Conservation (phyloP, 345 rosid genomes). For the Gossypium mustelinum region DNA sequence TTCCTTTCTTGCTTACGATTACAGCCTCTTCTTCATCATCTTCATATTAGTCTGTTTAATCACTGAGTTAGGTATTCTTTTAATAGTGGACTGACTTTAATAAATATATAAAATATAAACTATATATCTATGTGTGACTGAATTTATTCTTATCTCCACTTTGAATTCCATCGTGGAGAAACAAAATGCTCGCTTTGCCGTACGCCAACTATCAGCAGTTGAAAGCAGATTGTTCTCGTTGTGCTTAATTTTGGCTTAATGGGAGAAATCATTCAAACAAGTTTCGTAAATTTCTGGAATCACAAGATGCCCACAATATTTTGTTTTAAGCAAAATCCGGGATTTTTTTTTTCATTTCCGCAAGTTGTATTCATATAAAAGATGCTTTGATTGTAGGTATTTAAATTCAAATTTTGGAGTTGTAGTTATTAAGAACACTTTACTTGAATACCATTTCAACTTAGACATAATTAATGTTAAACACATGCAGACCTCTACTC, state of each 20-base stretch:
- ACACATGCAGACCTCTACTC: too few relatives aligned
- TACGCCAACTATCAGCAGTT: neutral
- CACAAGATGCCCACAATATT: too few relatives aligned
- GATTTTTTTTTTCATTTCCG: too few relatives aligned
- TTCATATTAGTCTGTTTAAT: neutral
- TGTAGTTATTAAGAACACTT: too few relatives aligned
- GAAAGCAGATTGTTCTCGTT: neutral
- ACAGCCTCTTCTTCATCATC: neutral
- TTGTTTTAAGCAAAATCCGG: too few relatives aligned
- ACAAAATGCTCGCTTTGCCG: neutral
- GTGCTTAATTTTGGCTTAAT: neutral
- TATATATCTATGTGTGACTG: neutral
- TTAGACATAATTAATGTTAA: too few relatives aligned
- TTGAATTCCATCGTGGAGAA: neutral
- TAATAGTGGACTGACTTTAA: neutral
- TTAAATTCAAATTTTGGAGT: too few relatives aligned
- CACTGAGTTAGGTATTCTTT: neutral
- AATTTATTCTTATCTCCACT: neutral
- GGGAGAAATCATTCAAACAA: neutral
- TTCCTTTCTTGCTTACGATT: slow-evolving; percentile 6
- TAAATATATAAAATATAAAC: neutral
- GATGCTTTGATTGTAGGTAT: too few relatives aligned
- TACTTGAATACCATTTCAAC: too few relatives aligned
- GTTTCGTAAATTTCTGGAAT: too few relatives aligned
- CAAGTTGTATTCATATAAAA: too few relatives aligned